Evolutionary conservation across 352 stramenopile genomes (phyloP).

Genomic region (Globisporangium paddicum): DNA sequence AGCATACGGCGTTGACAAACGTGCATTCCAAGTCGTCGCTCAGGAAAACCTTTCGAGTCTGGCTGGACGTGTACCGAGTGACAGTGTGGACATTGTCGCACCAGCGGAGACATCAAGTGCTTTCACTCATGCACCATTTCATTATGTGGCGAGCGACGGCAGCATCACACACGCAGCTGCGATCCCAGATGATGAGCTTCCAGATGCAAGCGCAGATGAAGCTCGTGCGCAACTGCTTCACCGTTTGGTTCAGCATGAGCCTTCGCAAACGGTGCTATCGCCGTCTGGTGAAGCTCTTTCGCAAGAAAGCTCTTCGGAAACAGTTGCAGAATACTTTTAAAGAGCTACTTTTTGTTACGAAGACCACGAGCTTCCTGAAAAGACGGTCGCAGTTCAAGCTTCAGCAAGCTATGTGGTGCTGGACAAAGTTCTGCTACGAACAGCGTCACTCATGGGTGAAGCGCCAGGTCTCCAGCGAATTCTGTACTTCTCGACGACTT

Average conservation of each 20-base stretch:
- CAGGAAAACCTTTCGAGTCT: neutral
- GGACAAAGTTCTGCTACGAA: neutral
- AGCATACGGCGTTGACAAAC: neutral
- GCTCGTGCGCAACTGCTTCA: constrained; percentile 12
- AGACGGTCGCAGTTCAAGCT: constrained; percentile 4
- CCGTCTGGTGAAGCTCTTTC: constrained; percentile 37
- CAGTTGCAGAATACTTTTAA: constrained; percentile 14
- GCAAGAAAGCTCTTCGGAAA: constrained; percentile 25
- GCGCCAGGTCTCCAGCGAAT: neutral
- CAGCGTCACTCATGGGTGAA: neutral
- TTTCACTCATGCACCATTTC: constrained; percentile 1
- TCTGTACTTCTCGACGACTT: constrained; percentile 8
- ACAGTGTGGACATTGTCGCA: constrained; percentile 3
- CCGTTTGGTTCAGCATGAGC: constrained; percentile 22
- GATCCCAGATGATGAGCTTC: neutral
- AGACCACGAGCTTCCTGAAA: constrained; percentile 8
- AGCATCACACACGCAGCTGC: neutral
- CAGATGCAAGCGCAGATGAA: constrained; percentile 13
- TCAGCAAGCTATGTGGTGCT: constrained; percentile 1
- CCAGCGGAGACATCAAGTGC: neutral
- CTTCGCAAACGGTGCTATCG: constrained; percentile 29
- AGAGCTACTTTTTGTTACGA: constrained; percentile 12
- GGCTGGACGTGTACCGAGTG: constrained; percentile 5
- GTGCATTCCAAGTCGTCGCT: neutral
- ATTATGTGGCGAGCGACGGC: neutral